Evolutionary conservation across 495 filamentous ascomycete genomes (phyloP), one percentile per base, ranked within the genome.

Genomic region (Tetracladium setigerum): DNA sequence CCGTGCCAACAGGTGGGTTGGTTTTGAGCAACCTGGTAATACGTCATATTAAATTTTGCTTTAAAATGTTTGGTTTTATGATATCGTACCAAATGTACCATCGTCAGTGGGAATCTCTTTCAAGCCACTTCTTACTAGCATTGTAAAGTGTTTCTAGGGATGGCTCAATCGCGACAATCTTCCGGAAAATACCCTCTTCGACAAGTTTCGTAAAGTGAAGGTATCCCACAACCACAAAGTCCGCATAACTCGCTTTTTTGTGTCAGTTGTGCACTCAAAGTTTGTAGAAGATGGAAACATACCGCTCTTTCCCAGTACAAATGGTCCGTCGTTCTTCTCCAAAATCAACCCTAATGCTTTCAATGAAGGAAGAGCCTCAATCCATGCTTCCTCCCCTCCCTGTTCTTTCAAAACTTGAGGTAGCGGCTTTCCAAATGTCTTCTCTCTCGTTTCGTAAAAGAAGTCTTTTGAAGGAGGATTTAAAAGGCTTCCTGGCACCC

Each of bases 211-310:
- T 3, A 30, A 10, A 27, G 22, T 27, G 22, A 3, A 27, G 22
- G 7, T 27, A 59, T 5, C 60, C 64, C 1, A 36, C 67, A 57
- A 67, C 69, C 7, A 66, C 46, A 42, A 73, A 70, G 57, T 74
- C 70, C 47, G 61, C 62, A 55, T 62, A 73, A 11, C 58, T 61
- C 4, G 64, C 38, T 34, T 52, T 57, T 34, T 53, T 47, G 4
- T 3, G 7, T 27, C 7, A 27, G 22, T 3, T 27, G 3, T 27
- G 22, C 22, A 3, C 7, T 27, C 7, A 27, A 27, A 27, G 7
- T 7, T 27, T 3, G 7, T 3, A 27, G 22, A 27, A 27, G 22
- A 27, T 27, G 7, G 22, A 27, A 7, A 27, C 22, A 7, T 27
- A 27, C 22, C 22, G 7, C 22, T 27, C 16, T 24, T 34, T 12